phyloP scores from a whole-genome alignment of 169 alveolate species.

The Plasmodium yoelii region DNA sequence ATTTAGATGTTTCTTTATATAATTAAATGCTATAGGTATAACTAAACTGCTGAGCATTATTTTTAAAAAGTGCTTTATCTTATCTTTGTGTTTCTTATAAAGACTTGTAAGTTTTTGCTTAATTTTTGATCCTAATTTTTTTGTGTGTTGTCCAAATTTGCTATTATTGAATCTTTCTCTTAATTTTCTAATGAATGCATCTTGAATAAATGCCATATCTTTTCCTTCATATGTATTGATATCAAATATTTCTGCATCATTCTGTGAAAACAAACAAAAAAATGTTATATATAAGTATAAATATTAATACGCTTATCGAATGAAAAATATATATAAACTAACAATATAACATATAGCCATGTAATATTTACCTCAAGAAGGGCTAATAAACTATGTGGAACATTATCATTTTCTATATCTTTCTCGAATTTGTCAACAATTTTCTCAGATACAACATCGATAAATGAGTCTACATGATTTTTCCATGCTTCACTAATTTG shows the following conservation, averaged over 20 bases:
- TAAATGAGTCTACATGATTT: slow-evolving; percentile 56
- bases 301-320: background rate
- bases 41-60: slow-evolving; percentile 30
- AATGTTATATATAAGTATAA: background rate
- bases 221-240: slow-evolving; percentile 27
- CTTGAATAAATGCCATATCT: slow-evolving; percentile 51
- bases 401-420: slow-evolving; percentile 22
- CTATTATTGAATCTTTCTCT: slow-evolving; percentile 49
- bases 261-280: slow-evolving; percentile 19
- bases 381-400: slow-evolving; percentile 25
- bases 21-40: slow-evolving; percentile 41
- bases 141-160: slow-evolving; percentile 48
- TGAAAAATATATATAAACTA: background rate
- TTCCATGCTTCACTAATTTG: slow-evolving; percentile 45
- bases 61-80: slow-evolving; percentile 33
- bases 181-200: slow-evolving; percentile 47
- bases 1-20: slow-evolving; percentile 21
- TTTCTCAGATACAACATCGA: slow-evolving; percentile 65
- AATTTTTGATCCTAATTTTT: slow-evolving; percentile 20
- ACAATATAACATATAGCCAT: background rate
- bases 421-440: slow-evolving; percentile 63
- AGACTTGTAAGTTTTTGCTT: slow-evolving; percentile 26
- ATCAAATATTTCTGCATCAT: slow-evolving; percentile 68
- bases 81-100: slow-evolving; percentile 54
- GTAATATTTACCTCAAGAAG: slow-evolving; percentile 45